phyloP scores from a whole-genome alignment of 2,329 filamentous ascomycete species.

The Metarhizium album region DNA sequence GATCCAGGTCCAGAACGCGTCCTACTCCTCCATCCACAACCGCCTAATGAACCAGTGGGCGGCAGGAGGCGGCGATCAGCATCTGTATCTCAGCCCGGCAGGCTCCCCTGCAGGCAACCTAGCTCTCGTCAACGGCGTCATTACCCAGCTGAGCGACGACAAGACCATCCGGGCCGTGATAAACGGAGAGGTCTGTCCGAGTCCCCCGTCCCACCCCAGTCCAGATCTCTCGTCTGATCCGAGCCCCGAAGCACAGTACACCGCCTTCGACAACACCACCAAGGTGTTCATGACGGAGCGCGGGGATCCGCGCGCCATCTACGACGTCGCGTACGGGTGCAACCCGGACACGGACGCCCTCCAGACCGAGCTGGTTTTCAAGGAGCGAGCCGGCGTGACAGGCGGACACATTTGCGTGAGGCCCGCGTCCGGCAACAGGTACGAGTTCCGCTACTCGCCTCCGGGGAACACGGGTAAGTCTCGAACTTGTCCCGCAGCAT shows the following conservation, averaged over 20 bases:
- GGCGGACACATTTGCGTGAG: conserved; percentile 31
- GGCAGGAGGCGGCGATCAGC: conserved; percentile 27
- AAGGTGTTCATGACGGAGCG: conserved; percentile 38
- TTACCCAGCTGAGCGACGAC: conserved; percentile 15
- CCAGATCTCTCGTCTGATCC: neutral
- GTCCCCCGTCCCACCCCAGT: too few species aligned
- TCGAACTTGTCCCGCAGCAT: too few species aligned
- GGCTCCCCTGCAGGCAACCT: conserved; percentile 26
- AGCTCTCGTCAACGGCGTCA: conserved; percentile 26
- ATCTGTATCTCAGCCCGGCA: conserved; percentile 27
- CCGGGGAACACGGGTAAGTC: conserved; percentile 25
- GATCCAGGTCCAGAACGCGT: conserved; percentile 27
- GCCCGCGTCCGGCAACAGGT: conserved; percentile 22
- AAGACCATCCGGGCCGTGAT: conserved; percentile 27
- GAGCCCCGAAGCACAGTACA: conserved; percentile 23
- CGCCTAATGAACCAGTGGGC: conserved; percentile 24
- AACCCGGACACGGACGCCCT: conserved; percentile 28
- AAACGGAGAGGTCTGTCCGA: conserved; percentile 28
- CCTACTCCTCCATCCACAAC: conserved; percentile 25
- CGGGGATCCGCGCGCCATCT: conserved; percentile 29
- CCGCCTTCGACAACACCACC: conserved; percentile 32
- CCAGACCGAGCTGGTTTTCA: conserved; percentile 27
- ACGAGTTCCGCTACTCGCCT: conserved; percentile 33
- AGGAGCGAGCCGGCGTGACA: conserved; percentile 16
- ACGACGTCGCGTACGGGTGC: conserved; percentile 29